Conservation (phyloP, 1,139 yeast genomes). For the Geotrichum carabidarum region DNA sequence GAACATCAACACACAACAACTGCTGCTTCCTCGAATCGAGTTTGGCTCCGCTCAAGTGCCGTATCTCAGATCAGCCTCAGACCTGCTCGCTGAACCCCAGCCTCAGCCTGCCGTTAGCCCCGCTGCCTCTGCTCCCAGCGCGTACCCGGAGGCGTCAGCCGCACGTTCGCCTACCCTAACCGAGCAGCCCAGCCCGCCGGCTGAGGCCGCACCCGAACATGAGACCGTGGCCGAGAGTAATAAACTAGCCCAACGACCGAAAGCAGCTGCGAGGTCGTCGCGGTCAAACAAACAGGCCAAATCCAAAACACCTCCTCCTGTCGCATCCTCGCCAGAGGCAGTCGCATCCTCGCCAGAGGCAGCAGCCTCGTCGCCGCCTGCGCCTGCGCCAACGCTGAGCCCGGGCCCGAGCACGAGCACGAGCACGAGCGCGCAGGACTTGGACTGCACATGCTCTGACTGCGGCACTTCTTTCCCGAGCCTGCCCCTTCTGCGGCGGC, state of each 20-base stretch:
- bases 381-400: neutral
- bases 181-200: neutral
- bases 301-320: neutral
- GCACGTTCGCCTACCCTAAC: neutral
- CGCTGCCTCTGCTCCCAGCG: neutral
- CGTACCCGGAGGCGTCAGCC: neutral
- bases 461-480: slow-evolving; percentile 24
- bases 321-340: neutral
- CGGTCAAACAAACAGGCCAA: neutral
- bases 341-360: neutral
- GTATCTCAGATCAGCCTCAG: neutral
- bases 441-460: slow-evolving; percentile 22
- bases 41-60: neutral
- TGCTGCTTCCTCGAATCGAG: neutral
- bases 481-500: slow-evolving; percentile 27
- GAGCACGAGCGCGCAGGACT: neutral
- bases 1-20: neutral
- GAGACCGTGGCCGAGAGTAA: too few species aligned
- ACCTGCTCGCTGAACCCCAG: neutral
- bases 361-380: too few species aligned
- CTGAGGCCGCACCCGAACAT: too few species aligned
- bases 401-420: neutral
- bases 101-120: neutral
- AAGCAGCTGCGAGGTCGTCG: neutral
- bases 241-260: too few species aligned